phyloP scores from a whole-genome alignment of 139 green algal species.

The Pleodorina starrii region DNA sequence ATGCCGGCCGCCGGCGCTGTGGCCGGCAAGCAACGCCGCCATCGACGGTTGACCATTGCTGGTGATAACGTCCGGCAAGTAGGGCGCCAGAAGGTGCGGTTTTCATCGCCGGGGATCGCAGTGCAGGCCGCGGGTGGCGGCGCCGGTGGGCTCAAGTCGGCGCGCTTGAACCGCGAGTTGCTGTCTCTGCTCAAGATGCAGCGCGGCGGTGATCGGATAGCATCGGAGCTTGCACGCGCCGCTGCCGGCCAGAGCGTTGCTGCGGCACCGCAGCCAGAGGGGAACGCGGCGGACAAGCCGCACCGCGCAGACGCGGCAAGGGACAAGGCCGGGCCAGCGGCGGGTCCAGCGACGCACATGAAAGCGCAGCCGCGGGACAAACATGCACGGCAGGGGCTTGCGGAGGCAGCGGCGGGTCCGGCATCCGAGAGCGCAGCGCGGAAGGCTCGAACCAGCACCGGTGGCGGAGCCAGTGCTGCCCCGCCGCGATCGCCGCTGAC shows the following conservation, averaged over 20 bases:
- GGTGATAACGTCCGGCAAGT: not conserved
- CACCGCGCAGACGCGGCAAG: not conserved
- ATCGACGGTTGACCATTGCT: not conserved
- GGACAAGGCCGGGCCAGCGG: too few species aligned
- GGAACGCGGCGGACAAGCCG: not conserved
- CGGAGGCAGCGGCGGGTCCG: not conserved
- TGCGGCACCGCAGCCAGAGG: too few species aligned
- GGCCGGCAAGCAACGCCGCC: not conserved
- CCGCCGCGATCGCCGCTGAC: not conserved
- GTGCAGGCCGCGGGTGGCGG: not conserved
- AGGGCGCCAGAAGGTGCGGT: not conserved
- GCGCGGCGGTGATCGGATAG: not conserved
- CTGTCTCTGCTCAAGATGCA: not conserved
- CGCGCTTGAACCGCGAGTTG: not conserved
- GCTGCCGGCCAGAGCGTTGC: not conserved
- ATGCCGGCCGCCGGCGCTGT: not conserved
- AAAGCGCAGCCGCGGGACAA: not conserved
- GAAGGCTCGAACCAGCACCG: not conserved
- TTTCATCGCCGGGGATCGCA: not conserved
- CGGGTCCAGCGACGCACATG: not conserved
- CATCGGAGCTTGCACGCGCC: not conserved
- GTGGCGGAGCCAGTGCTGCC: not conserved
- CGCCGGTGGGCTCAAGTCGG: not conserved
- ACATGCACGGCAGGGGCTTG: not conserved
- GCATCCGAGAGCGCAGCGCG: not conserved